Conservation (phyloP, 1,139 yeast species). For the Suhomyces choctaworum region DNA sequence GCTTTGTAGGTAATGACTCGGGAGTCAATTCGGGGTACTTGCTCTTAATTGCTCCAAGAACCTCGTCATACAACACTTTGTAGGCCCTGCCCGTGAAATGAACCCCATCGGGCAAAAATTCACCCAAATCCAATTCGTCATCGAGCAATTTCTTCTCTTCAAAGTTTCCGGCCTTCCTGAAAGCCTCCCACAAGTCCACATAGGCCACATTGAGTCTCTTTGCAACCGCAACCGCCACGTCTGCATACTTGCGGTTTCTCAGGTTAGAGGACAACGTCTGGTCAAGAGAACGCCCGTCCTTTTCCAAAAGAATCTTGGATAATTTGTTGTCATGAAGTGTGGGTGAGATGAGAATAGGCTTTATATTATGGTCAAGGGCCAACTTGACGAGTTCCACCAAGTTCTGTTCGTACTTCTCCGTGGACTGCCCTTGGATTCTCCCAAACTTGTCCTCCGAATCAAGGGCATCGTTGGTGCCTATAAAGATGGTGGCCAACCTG, state of each 20-base stretch:
- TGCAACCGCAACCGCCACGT: constrained; percentile 51
- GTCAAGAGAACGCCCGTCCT: constrained; percentile 10
- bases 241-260: constrained; percentile 48
- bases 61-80: constrained; percentile 45
- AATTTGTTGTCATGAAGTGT: constrained; percentile 49
- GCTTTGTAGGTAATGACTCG: constrained; percentile 30
- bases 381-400: constrained; percentile 39
- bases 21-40: constrained; percentile 52
- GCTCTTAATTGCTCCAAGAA: constrained; percentile 38
- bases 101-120: constrained; percentile 55
- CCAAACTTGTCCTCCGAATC: constrained; percentile 22
- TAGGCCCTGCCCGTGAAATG: constrained; percentile 69
- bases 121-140: constrained; percentile 17
- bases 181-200: constrained; percentile 52
- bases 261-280: constrained; percentile 22
- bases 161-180: constrained; percentile 30
- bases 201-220: constrained; percentile 46
- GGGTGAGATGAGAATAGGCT: constrained; percentile 62
- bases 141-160: constrained; percentile 16
- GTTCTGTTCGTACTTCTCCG: constrained; percentile 51
- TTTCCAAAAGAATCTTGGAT: constrained; percentile 4
- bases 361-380: constrained; percentile 42
- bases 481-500: constrained; percentile 55
- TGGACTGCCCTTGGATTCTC: constrained; percentile 53
- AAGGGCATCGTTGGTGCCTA: constrained; percentile 76